Evolutionary conservation across 768 basidiomycete genomes (phyloP).

Genomic region (Naganishia kalamii): DNA sequence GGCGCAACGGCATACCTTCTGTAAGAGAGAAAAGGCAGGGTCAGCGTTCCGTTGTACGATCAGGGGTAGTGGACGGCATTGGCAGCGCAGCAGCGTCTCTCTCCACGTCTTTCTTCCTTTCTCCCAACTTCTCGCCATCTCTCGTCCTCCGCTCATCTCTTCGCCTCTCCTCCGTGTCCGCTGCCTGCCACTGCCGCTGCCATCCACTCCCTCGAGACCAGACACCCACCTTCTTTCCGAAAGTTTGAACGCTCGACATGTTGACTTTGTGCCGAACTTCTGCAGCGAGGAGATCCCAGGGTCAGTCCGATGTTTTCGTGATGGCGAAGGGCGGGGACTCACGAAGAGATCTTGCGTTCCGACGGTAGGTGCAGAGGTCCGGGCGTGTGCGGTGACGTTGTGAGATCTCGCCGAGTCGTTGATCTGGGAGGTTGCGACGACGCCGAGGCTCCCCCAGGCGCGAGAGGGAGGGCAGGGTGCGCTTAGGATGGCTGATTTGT

Average conservation of each 20-base stretch:
- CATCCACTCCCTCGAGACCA: background rate
- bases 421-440: background rate
- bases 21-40: background rate
- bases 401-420: background rate
- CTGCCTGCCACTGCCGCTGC: background rate
- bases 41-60: conserved; percentile 53
- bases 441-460: too few species aligned
- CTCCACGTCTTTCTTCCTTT: background rate
- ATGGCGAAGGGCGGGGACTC: background rate
- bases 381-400: background rate
- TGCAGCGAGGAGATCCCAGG: background rate
- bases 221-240: conserved; percentile 78
- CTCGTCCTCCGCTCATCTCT: background rate
- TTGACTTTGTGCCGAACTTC: conserved; percentile 23
- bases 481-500: background rate
- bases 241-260: conserved; percentile 81
- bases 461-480: background rate
- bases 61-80: background rate
- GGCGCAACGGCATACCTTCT: conserved; percentile 8
- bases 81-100: background rate
- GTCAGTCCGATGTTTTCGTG: background rate
- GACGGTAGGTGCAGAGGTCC: conserved; percentile 7
- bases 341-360: conserved; percentile 12
- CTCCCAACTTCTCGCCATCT: background rate
- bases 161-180: background rate